Base-by-base conservation (phyloP, 2,329 filamentous ascomycete species). In the Orbilia quercus region DNA sequence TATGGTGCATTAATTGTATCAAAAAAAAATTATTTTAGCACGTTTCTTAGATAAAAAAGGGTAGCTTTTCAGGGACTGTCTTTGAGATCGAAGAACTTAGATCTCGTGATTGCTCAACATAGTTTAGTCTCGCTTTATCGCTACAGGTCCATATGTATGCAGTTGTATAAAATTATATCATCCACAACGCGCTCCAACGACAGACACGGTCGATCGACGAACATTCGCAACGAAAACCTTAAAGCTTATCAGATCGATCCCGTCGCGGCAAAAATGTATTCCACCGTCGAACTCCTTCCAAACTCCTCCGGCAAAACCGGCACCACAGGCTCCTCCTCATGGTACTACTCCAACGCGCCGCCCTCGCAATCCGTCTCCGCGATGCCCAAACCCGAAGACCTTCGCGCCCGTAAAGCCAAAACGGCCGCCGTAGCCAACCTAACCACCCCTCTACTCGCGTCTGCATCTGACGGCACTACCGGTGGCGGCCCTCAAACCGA, bases 341-440 rank as follows among this genome's bases (percentile, higher is more conserved):
- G 70, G 70, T 74, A 69, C 63, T 74, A 74, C 70, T 74, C 70
- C 42, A 63, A 38, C 42, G 70, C 70, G 22, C 70, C 70, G 14
- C 70, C 70, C 50, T 38, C 70, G 16, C 70, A 74, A 62, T 74
- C 70, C 63, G 70, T 74, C 62, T 74, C 70, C 57, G 70, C 70
- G 31, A 62, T 74, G 55, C 63, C 70, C 16, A 74, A 73, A 47
- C 69, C 69, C 54, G 69, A 66, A 65, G 60, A 73, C 69, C 69
- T 73, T 25, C 60, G 69, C 28, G 69, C 69, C 11, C 60, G 60
- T 34, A 66, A 64, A 16, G 58, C 58, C 7, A 64, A 64, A 54
- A 60, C 54, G 40, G 54, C 69, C 3, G 60, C 60, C 20, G 40
- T 47, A 7, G 57, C 66, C 7, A 70, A 40, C 55, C 6, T 62